These are phyloP conservation scores for Cryptosporidium ubiquitum DNA, from an alignment of 169 alveolate species.

Conservation along the genomic window DNA sequence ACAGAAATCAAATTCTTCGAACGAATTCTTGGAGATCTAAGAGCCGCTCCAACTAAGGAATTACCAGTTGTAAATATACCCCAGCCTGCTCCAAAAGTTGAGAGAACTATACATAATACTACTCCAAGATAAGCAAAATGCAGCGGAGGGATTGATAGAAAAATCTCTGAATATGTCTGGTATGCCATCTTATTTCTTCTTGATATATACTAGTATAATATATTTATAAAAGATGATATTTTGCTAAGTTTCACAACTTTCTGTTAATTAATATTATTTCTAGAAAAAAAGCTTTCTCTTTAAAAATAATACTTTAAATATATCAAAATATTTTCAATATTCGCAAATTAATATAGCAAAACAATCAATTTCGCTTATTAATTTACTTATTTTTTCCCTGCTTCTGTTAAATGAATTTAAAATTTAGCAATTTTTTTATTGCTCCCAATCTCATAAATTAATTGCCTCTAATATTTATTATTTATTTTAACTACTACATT, in stretches of 20 bases:
- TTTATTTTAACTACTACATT: background rate
- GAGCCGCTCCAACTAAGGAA: conserved; percentile 97
- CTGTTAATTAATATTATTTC: background rate
- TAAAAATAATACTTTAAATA: background rate
- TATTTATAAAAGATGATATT: background rate
- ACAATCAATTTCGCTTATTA: background rate
- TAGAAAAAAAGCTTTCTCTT: too few relatives aligned
- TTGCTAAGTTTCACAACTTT: too few relatives aligned
- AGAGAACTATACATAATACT: conserved; percentile 90
- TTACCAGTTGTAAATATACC: conserved; percentile 99
- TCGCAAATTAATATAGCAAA: too few relatives aligned
- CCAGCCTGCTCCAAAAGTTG: conserved; percentile 97
- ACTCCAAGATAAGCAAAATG: conserved; percentile 90
- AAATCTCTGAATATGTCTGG: conserved; percentile 55
- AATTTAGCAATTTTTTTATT: too few relatives aligned
- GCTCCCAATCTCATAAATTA: background rate
- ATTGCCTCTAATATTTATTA: background rate
- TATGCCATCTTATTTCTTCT: conserved; percentile 15
- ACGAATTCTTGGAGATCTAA: conserved; percentile 98
- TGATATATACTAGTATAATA: background rate
- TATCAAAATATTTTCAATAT: background rate
- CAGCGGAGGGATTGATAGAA: conserved; percentile 59
- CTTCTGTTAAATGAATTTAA: too few relatives aligned
- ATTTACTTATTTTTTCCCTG: background rate
- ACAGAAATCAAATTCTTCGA: conserved; percentile 97